Evolutionary conservation across 1,284 basidiomycete species (phyloP), one percentile per base, ranked within the genome.

Genomic region (Jaminaea rosea): DNA sequence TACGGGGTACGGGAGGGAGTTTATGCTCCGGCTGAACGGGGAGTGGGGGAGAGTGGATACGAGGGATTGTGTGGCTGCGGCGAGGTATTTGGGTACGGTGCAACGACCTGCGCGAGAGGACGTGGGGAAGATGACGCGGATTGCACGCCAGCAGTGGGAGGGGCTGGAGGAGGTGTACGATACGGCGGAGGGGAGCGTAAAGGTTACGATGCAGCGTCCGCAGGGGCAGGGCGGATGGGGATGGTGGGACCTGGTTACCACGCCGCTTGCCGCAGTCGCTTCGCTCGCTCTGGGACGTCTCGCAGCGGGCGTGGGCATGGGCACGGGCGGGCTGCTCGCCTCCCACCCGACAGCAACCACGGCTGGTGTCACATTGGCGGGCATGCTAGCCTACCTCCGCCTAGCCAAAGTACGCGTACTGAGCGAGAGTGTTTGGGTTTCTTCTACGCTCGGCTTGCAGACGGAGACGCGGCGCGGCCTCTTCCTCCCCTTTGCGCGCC

Each of bases 21-120:
- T 72, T 53, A 65, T 81, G 42, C 77, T 82, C 41, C 79, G 82
- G 8, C 78, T 87, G 4, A 75, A 76, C 26, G 78, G 78, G 1
- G 69, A 80, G n/a, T 87, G 84, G 84, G 84, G 85, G 6, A 62
- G 84, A 27, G 79, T 81, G 15, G 85, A 86, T 62, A 79, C 83
- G 0, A 69, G 78, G 1, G 85, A 87, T 62, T 81, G 79, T 60
- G 79, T 82, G 17, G 69, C 75, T 7, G 80, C 82, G 2, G 80
- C 80, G 3, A 69, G 75, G 34, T 73, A 76, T 28, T 77, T 85
- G 17, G 76, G 80, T 2, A 60, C 72, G 13, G 46, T 1, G 27
- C 13, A 17, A 8, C 11, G 9, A 13, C 15, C 11, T 13, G 21
- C 8, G 7, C 9, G 10, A 29, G 10, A 34, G 3, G 44, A 52